Percentiles rank a stretch among this genome's conserved stretches.
Conservation (phyloP, 169 alveolate species). For the Plasmodium gonderi region DNA sequence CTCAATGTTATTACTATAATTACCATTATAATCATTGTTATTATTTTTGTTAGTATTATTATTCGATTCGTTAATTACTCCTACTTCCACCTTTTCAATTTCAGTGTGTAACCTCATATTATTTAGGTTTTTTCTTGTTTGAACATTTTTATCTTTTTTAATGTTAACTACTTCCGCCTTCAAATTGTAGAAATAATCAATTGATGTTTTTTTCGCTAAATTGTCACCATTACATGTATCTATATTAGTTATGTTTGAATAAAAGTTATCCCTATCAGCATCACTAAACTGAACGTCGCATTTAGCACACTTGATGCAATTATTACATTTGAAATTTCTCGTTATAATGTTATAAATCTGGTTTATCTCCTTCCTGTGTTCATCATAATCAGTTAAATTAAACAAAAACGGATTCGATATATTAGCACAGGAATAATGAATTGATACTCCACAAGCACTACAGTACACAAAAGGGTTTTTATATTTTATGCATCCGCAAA, state of each 20-base stretch:
- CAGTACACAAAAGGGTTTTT: slow-evolving; percentile 23
- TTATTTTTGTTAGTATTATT: not conserved
- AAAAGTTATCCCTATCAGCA: not conserved
- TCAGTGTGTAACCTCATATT: not conserved
- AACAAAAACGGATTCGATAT: slow-evolving; percentile 41
- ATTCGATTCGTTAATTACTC: not conserved
- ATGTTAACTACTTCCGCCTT: not conserved
- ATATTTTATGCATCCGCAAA: slow-evolving; percentile 58
- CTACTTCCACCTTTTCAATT: not conserved
- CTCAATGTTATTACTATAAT: no score
- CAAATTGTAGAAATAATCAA: slow-evolving; percentile 36
- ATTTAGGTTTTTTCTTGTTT: not conserved
- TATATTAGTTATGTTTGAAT: slow-evolving; percentile 6
- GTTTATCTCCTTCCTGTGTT: slow-evolving; percentile 57
- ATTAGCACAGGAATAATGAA: slow-evolving; percentile 68
- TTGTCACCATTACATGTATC: not conserved
- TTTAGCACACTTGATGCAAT: slow-evolving; percentile 45
- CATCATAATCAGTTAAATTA: slow-evolving; percentile 19
- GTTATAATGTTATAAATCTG: slow-evolving; percentile 45
- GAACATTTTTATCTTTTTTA: not conserved
- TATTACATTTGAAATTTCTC: slow-evolving; percentile 48
- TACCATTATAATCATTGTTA: no score
- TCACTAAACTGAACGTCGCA: slow-evolving; percentile 14
- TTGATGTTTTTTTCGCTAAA: not conserved
- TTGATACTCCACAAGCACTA: slow-evolving; percentile 29